Evolutionary conservation across 257 asterid species (phyloP), one percentile per base, ranked within the genome.

Genomic region (Nicotiana otophora): DNA sequence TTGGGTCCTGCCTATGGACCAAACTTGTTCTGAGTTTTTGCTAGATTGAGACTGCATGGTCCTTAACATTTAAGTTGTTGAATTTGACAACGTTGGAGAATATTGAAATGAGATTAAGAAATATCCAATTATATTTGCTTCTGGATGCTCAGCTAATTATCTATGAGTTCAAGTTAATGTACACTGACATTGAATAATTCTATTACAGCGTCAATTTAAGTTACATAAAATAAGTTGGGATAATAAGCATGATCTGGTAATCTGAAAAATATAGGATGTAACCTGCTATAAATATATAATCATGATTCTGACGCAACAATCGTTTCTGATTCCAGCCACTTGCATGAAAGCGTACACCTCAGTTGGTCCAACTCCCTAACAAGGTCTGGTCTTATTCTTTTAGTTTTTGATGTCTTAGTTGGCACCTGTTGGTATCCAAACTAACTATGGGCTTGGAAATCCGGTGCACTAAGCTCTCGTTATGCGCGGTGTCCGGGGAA

Each of bases 341-440:
- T 92, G 98, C 98, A 96, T 96, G 83, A 94, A 93, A 5, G 98
- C 93, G 89, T 92, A 94, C 55, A 92, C 89, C 0, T 90, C 97
- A n/a, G 97, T 95, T 9, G 96, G 97, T 10, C 97, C 99, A 15
- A 94, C 95, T 81, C 98, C 97, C 97, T 92, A 51, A 94, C 91
- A 1, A 94, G 90, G 86, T 94, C 98, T 88, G 92, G 92, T 93
- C 99, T 96, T 74, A 96, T 92, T 68, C 92, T 82, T 66, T 92
- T 98, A n/a, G 97, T 96, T 85, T 93, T 95, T 23, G 96, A 94
- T 67, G 95, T 93, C 88, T 89, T 90, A 30, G 90, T 36, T 5
- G 34, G 34, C 34, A 31, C 33, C 4, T 31, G 34, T 31, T 3
- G 42, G 8, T 36, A 36, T 36, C 42, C 42, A 36, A 36, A 36